phyloP scores from a whole-genome alignment of 225 moss, liverwort and hornwort species.

The Neckera pumila region DNA sequence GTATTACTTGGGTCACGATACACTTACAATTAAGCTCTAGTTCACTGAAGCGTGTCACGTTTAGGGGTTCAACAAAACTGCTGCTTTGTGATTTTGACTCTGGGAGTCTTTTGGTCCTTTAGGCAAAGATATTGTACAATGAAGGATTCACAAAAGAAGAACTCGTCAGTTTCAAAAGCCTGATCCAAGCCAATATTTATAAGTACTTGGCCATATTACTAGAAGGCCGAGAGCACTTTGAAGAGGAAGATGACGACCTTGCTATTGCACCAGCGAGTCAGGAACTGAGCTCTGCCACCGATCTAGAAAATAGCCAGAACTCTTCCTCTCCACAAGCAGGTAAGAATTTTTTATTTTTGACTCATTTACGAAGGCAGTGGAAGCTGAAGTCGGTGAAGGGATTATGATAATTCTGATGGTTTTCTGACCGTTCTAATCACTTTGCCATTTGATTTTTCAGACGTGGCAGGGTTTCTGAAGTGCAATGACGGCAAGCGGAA shows the following conservation, averaged over 20 bases:
- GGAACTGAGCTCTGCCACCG: conserved; percentile 8
- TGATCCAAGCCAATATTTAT: conserved; percentile 74
- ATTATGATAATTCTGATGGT: not conserved
- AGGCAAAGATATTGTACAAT: conserved; percentile 90
- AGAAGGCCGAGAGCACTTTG: conserved; percentile 92
- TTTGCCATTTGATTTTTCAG: not conserved
- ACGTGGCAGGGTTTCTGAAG: conserved; percentile 6
- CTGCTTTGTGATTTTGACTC: not conserved
- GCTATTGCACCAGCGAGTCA: conserved; percentile 7
- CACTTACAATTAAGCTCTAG: not conserved
- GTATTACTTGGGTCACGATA: not conserved
- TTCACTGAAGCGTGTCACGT: not conserved
- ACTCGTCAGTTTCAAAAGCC: conserved; percentile 47
- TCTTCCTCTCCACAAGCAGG: conserved; percentile 15
- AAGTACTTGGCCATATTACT: conserved; percentile 70
- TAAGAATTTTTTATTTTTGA: not conserved
- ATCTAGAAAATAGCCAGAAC: conserved; percentile 1
- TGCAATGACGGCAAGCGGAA: conserved; percentile 8
- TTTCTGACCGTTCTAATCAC: not conserved
- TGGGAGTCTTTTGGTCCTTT: not conserved
- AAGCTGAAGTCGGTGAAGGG: not conserved
- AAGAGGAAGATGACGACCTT: conserved; percentile 74
- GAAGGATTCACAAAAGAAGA: conserved; percentile 76
- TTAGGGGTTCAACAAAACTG: not conserved
- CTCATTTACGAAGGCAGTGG: not conserved